Evolutionary conservation across 164 flowering plant species (phyloP), one percentile per base, ranked within the genome.

Genomic region (Tinospora cordifolia): DNA sequence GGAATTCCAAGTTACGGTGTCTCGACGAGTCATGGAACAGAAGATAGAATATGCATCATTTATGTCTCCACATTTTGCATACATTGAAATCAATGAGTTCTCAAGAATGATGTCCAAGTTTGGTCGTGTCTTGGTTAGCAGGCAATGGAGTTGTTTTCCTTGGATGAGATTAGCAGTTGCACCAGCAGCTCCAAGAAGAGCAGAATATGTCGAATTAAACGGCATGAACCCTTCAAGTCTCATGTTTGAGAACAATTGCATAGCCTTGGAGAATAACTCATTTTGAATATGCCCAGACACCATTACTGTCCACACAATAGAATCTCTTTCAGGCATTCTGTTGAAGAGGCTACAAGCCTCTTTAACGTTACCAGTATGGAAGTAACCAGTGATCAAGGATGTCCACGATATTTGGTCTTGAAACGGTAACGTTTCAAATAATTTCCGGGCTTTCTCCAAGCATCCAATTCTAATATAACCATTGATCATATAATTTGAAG

Each of bases 1-100:
- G 59, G 86, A 81, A 75, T 82, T 91, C 97, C 93, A 91, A 8
- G 90, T 83, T 67, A 89, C 69, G 51, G 75, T 30, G 77, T 89
- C 89, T 22, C 81, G 73, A 38, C 9, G 40, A 1, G 12, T 58
- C 86, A 83, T 85, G 57, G 47, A 19, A 41, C 76, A 73, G 74
- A 87, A 89, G 46, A 83, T 51, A 0, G 22, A 21, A 21, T 69
- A 69, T 14, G 88, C 85, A 57, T 77, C 79, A 38, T 76, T 65
- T 30, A 85, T 71, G 58, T 76, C 79, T 69, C 88, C 88, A 63
- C 88, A 85, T 72, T 87, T 87, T 47, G 86, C 83, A 71, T 87
- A 85, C 88, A 87, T 85, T 13, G 87, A 80, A 65, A 87, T 70
- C 67, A 87, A 65, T 67, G 87, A 79, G 58, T 87, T 87, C 41